A percentile compares a stretch with the other conserved stretches of the same genome.
Conservation (phyloP, 306 rosid species). For the Vigna radiata region DNA sequence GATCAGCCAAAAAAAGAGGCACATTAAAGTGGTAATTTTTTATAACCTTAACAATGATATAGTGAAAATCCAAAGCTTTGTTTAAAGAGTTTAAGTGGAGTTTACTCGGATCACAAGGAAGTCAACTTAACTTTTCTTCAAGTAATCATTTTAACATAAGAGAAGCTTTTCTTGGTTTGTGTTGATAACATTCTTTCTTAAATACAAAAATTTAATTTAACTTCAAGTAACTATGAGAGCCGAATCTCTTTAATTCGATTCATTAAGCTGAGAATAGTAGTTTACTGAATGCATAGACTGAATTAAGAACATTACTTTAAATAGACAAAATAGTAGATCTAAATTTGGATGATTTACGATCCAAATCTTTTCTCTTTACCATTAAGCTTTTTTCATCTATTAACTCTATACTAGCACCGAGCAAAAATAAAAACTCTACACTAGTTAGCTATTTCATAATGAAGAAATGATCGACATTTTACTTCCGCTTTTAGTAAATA, state of each 20-base stretch:
- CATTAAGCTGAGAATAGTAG: too few relatives aligned
- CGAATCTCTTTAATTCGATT: too few relatives aligned
- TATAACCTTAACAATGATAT: too few relatives aligned
- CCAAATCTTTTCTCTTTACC: neutral
- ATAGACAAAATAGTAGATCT: neutral
- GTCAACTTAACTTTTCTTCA: too few relatives aligned
- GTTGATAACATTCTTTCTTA: too few relatives aligned
- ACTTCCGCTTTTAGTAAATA: neutral
- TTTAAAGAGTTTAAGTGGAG: too few relatives aligned
- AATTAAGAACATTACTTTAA: neutral
- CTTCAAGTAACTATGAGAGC: too few relatives aligned
- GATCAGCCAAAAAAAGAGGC: slow-evolving; percentile 10
- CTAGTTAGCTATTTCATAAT: neutral
- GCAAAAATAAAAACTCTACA: neutral
- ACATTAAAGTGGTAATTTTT: neutral
- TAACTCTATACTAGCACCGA: neutral
- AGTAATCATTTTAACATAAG: neutral
- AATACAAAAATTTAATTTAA: too few relatives aligned
- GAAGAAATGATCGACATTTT: neutral
- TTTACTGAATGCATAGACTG: too few relatives aligned
- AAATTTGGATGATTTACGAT: neutral
- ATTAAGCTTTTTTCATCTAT: too few relatives aligned
- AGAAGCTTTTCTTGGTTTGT: neutral
- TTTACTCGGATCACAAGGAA: too few relatives aligned
- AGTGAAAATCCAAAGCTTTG: too few relatives aligned